These are phyloP conservation scores for Sporisorium reilianum DNA, from an alignment of 1,284 basidiomycete species.

Conservation along the genomic window DNA sequence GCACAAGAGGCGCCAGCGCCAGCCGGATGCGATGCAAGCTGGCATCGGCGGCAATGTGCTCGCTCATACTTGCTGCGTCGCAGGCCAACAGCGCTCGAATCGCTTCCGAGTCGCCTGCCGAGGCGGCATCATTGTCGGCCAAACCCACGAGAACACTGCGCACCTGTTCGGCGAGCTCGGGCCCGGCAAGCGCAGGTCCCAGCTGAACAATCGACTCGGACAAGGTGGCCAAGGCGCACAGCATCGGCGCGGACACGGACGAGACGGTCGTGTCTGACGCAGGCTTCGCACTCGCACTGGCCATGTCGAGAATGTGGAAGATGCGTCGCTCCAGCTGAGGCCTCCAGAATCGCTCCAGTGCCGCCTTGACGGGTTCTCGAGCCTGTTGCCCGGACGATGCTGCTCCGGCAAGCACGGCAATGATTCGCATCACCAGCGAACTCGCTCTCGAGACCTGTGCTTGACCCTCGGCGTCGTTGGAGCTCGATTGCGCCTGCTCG, in stretches of 20 bases:
- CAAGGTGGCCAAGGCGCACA: conserved; percentile 22
- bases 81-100: conserved; percentile 17
- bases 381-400: not conserved
- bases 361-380: conserved; percentile 20
- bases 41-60: conserved; percentile 8
- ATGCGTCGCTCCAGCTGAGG: conserved; percentile 26
- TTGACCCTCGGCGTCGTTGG: not conserved
- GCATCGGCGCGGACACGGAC: conserved; percentile 17
- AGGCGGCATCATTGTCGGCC: not conserved
- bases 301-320: not conserved
- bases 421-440: conserved; percentile 19
- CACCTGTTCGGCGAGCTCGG: conserved; percentile 25
- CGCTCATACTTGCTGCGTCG: conserved; percentile 15
- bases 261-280: not conserved
- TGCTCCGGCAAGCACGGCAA: conserved; percentile 22
- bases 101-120: conserved; percentile 13
- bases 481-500: conserved; percentile 8
- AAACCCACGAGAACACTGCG: conserved; percentile 15
- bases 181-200: conserved; percentile 29
- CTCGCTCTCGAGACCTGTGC: conserved; percentile 6
- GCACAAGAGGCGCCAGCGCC: conserved; percentile 21
- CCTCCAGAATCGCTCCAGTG: conserved; percentile 32
- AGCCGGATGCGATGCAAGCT: conserved; percentile 28
- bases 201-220: conserved; percentile 36
- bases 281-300: not conserved